These are phyloP conservation scores for Prunus yedoensis DNA, from an alignment of 331 rosid genomes.

Conservation along the genomic window DNA sequence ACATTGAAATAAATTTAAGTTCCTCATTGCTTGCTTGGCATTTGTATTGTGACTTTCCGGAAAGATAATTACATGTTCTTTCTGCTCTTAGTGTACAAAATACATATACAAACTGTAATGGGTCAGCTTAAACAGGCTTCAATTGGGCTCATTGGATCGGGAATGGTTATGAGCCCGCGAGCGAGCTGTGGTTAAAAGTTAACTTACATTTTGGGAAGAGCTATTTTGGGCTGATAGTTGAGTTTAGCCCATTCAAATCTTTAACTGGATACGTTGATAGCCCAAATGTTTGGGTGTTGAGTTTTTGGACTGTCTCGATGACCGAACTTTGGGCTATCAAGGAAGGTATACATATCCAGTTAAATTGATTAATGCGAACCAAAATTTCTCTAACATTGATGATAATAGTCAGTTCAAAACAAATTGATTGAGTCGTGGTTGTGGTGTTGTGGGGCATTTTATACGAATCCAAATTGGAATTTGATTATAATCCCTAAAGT, in stretches of 20 bases:
- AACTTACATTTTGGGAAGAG: too few species aligned
- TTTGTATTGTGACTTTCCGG: conserved; percentile 1
- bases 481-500: neutral
- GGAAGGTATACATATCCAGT: too few species aligned
- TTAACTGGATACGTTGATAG: neutral
- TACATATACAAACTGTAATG: neutral
- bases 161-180: too few species aligned
- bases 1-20: conserved; percentile 24
- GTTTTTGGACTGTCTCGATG: too few species aligned
- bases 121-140: neutral
- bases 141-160: neutral
- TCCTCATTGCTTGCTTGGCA: conserved; percentile 9
- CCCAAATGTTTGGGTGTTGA: neutral
- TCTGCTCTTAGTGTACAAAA: neutral
- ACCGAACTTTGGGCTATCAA: too few species aligned
- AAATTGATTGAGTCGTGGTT: too few species aligned
- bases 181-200: too few species aligned
- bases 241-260: neutral
- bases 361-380: too few species aligned
- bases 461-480: neutral
- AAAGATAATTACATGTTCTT: neutral
- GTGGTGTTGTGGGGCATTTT: too few species aligned
- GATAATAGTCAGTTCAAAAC: too few species aligned
- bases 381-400: too few species aligned
- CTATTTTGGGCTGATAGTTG: neutral